Base-by-base conservation (phyloP, 306 rosid genomes). In the Mucuna pruriens region DNA sequence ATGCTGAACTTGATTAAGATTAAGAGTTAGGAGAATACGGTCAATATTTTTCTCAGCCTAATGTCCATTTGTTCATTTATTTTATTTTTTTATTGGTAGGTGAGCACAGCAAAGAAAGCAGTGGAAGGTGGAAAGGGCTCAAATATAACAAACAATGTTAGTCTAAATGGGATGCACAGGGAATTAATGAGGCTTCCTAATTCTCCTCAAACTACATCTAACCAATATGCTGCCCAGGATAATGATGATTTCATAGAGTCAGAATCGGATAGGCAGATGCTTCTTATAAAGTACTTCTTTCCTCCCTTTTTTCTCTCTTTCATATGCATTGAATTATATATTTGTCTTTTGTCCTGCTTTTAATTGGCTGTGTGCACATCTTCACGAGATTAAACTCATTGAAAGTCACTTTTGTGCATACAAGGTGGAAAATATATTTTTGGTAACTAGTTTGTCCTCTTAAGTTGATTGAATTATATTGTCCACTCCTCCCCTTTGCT, bases 181-280 rank as follows among this genome's bases (percentile, higher is more conserved):
- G 98, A 96, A 87, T 77, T 96, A 85, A 86, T 96, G 99, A 94
- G 98, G 88, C 80, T 90, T 84, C 92, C 97, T 4, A 82, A 86
- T 85, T 78, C 87, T 48, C 90, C 88, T 72, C 94, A 90, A 86
- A 70, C 84, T 52, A 55, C 86, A 61, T 81, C 92, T 79, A 76
- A 86, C 88, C 87, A 84, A 22, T 92, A 90, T 68, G n/a, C 78
- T 74, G 80, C 91, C 49, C 84, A 83, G 49, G 87, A 85, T 69
- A 88, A 81, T 57, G 97, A 93, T 22, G 97, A 94, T 84, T 86
- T 92, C 84, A 94, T 96, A 75, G 81, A 93, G 36, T 96, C 99
- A 33, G 99, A 94, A 84, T 96, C 98, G 25, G 98, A 96, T 76
- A 88, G 95, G 78, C 98, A 94, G 80, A 77, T 89, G 90, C 99